Percentiles rank a stretch among this genome's conserved stretches.
These are phyloP conservation scores for Leccinum brunneo-olivaceum DNA, from an alignment of 1,284 basidiomycete species.

Conservation along the genomic window DNA sequence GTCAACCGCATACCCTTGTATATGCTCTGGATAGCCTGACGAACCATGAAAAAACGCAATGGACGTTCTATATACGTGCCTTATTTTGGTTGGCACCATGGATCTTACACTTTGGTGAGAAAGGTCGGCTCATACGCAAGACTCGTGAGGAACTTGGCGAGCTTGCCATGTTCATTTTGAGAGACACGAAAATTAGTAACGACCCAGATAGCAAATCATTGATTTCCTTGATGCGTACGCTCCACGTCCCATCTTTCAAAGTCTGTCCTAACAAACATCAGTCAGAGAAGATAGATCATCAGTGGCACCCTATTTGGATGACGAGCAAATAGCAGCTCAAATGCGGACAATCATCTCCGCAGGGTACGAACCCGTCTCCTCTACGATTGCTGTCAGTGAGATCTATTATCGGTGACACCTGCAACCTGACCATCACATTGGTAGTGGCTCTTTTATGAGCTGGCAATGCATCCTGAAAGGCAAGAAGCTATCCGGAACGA, in stretches of 20 bases:
- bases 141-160: constrained; percentile 46
- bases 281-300: constrained; percentile 37
- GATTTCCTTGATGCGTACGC: constrained; percentile 47
- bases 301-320: constrained; percentile 33
- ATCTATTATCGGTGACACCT: constrained; percentile 1
- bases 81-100: constrained; percentile 53
- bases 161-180: constrained; percentile 45
- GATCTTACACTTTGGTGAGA: constrained; percentile 47
- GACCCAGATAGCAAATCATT: constrained; percentile 40
- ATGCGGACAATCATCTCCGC: constrained; percentile 57
- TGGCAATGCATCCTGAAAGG: constrained; percentile 39
- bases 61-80: constrained; percentile 58
- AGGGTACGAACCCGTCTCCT: constrained; percentile 59
- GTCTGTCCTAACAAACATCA: constrained; percentile 17
- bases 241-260: neutral
- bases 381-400: constrained; percentile 40
- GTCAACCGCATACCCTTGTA: constrained; percentile 39
- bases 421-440: constrained; percentile 4
- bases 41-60: constrained; percentile 48
- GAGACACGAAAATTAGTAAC: constrained; percentile 39
- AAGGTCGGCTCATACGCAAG: constrained; percentile 48
- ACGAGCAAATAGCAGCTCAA: constrained; percentile 48
- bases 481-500: constrained; percentile 49
- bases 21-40: constrained; percentile 49
- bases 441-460: constrained; percentile 55